phyloP scores from a whole-genome alignment of 192 early-diverging fungal genomes.

The Coemansia sp. region DNA sequence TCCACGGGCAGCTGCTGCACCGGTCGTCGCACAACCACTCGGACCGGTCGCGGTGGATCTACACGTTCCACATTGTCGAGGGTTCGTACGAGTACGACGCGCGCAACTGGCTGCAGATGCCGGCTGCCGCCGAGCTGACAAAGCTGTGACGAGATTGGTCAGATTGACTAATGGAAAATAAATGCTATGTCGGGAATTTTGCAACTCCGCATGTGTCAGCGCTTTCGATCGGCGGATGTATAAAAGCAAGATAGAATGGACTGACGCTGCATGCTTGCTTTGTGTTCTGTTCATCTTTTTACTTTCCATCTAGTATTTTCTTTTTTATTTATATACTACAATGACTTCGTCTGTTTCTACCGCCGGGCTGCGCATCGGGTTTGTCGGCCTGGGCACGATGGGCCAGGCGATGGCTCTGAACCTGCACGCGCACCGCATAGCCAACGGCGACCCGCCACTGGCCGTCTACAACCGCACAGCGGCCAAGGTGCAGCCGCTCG shows the following conservation, averaged over 20 bases:
- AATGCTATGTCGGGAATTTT: no score
- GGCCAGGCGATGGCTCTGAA: slow-evolving; percentile 62
- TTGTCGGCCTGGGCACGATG: slow-evolving; percentile 65
- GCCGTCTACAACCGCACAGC: slow-evolving; percentile 65
- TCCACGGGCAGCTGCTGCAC: slow-evolving; percentile 85
- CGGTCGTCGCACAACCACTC: slow-evolving; percentile 79
- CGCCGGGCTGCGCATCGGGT: slow-evolving; percentile 41
- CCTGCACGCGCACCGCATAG: slow-evolving; percentile 52
- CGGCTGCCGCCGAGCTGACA: slow-evolving; percentile 13
- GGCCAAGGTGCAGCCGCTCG: slow-evolving; percentile 42
- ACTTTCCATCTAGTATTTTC: no score
- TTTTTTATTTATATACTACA: no score
- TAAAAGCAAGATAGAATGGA: not conserved
- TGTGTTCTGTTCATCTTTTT: no score
- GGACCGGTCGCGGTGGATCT: slow-evolving; percentile 78
- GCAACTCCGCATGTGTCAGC: no score
- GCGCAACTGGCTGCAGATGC: slow-evolving; percentile 77
- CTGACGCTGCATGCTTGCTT: no score
- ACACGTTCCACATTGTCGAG: slow-evolving; percentile 95
- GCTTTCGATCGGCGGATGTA: no score
- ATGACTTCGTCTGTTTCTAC: no score
- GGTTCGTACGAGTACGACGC: slow-evolving; percentile 64
- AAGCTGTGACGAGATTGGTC: slow-evolving; percentile 14
- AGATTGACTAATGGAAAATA: no score
- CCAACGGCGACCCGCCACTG: slow-evolving; percentile 28